Conservation (phyloP, 1,139 yeast genomes). For the Nadsonia commutata region DNA sequence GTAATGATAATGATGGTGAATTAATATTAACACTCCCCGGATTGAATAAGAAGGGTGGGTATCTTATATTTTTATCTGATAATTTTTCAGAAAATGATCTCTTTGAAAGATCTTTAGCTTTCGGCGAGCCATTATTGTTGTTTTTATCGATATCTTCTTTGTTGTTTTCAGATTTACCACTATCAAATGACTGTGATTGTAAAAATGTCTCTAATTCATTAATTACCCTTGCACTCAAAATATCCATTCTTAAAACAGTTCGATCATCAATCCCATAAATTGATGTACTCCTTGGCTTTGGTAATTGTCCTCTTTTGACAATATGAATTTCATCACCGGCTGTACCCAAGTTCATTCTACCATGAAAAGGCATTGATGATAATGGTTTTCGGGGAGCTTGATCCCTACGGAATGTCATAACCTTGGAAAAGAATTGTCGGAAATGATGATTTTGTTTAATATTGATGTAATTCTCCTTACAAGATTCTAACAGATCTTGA, state of each 20-base stretch:
- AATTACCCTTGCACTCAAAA: slow-evolving; percentile 63
- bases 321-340: no score
- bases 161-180: no score
- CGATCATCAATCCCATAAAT: not conserved
- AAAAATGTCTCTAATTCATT: slow-evolving; percentile 43
- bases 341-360: not conserved
- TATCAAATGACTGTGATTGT: no score
- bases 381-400: not conserved
- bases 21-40: no score
- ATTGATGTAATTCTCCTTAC: not conserved
- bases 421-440: not conserved
- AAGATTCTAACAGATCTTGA: not conserved
- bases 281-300: no score
- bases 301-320: no score
- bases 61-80: not conserved
- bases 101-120: no score
- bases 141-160: no score
- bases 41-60: not conserved
- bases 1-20: no score
- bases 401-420: not conserved
- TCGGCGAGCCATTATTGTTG: no score
- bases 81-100: no score
- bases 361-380: not conserved
- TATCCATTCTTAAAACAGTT: slow-evolving; percentile 35
- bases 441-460: not conserved